Percentiles rank a stretch among this genome's conserved stretches.
These are phyloP conservation scores for Geosmithia flava DNA, from an alignment of 2,329 filamentous ascomycete species.

Conservation along the genomic window DNA sequence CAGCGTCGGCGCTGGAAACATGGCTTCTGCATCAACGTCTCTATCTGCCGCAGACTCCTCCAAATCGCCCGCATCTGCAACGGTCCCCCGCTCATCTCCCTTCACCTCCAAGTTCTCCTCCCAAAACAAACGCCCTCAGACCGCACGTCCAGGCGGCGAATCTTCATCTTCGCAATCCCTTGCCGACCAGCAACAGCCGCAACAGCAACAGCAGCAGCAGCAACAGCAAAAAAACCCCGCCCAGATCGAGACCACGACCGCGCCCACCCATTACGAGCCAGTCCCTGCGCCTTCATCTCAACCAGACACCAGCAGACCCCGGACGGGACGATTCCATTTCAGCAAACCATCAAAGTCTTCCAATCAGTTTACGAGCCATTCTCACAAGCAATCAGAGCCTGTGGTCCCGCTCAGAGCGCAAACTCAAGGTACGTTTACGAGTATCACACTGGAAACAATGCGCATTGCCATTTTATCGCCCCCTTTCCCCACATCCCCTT, in stretches of 20 bases:
- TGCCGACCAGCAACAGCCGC: not conserved
- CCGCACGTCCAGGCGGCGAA: conserved; percentile 2
- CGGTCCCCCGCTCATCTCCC: conserved; percentile 24
- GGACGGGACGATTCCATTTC: conserved; percentile 39
- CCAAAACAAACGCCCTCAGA: conserved; percentile 9
- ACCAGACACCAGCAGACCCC: conserved; percentile 28
- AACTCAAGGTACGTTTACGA: conserved; percentile 20
- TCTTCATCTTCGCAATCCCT: not conserved
- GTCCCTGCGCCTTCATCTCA: conserved; percentile 5
- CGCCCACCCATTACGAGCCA: not conserved
- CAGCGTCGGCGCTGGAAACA: conserved; percentile 1
- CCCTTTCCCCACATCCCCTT: not conserved
- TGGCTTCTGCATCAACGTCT: conserved; percentile 9
- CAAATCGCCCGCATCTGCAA: conserved; percentile 24
- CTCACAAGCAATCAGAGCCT: conserved; percentile 19
- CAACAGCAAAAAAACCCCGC: not conserved
- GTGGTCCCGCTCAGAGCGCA: conserved; percentile 23
- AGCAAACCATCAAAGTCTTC: conserved; percentile 30
- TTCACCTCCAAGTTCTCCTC: conserved; percentile 26
- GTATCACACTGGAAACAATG: not conserved
- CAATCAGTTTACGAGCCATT: conserved; percentile 16
- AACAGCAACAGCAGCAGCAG: not conserved
- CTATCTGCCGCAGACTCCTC: conserved; percentile 20
- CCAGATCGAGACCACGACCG: not conserved
- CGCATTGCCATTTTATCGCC: not conserved